Base-by-base conservation (phyloP, 202 grass and related monocot species). In the Zizania palustris region DNA sequence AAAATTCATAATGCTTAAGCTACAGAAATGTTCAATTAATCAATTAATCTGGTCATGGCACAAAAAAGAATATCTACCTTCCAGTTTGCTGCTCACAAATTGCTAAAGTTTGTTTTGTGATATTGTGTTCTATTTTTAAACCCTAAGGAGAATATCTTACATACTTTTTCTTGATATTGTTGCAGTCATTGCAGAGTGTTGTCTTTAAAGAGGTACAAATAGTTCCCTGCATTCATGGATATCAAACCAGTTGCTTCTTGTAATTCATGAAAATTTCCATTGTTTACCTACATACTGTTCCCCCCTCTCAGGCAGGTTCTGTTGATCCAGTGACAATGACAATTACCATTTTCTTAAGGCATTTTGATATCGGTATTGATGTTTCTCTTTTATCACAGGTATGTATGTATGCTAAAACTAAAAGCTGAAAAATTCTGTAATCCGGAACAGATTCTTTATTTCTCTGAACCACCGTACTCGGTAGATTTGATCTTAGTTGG, bases 171-270 rank as follows among this genome's bases (percentile, higher is more conserved):
- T 10, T 59, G 56, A 78, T 85, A 71, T 69, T 85, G 76, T 80
- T 94, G 83, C 96, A 98, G 96, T 92, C 91, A 57, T 86, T 98
- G 76, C 96, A 95, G 86, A 95, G 96, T 89, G 96, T 98, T 77
- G 91, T 98, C 45, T 92, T 98, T 76, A 98, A 98, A 83, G 87
- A 94, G 91, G 96, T 98, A 98, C 35, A 12, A 18, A 60, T 36
- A 42, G 60, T 64, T 74, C 21, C 7, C 18, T 60, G 20, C 36
- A 74, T 72, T 80, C 28, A 54, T 73, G 33, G 13, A 75, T 63
- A 42, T 64, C 28, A 41, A 45, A 74, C 44, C 18, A 16, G 40
- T 58, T 84, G 11, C 12, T 77, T 3, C 71, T 71, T 85, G 22
- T 43, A 37, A 38, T 76, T 16, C 13, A n/a, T 54, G n/a, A 45